These are phyloP conservation scores for Phytophthora gonapodyides DNA, from an alignment of 352 stramenopile species.

Conservation along the genomic window DNA sequence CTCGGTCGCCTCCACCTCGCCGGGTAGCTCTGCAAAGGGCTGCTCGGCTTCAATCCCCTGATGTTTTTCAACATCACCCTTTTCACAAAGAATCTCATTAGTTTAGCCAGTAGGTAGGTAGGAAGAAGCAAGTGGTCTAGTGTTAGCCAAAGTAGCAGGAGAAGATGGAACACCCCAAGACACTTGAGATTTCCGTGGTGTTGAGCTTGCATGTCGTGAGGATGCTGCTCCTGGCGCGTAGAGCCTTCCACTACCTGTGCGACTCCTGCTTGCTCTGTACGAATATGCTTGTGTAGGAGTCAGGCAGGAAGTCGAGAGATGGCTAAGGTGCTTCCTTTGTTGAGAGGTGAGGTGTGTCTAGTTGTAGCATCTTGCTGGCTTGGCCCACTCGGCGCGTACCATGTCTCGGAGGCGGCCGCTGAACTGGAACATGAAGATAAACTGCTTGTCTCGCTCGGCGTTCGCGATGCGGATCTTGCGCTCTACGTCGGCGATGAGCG, in stretches of 20 bases:
- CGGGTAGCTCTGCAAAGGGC: slow-evolving; percentile 13
- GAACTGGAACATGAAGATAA: slow-evolving; percentile 73
- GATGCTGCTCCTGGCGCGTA: too few species aligned
- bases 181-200: too few species aligned
- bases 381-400: slow-evolving; percentile 38
- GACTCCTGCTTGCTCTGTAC: too few species aligned
- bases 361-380: slow-evolving; percentile 16
- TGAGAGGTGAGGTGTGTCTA: slow-evolving; percentile 5
- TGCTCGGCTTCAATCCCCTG: slow-evolving; percentile 31
- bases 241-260: too few species aligned
- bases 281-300: too few species aligned
- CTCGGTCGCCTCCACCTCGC: slow-evolving; percentile 61
- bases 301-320: too few species aligned
- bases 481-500: slow-evolving; percentile 43
- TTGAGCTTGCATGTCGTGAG: too few species aligned
- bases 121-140: too few species aligned
- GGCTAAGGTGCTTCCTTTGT: too few species aligned
- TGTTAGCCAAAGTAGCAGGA: too few species aligned
- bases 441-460: slow-evolving; percentile 56
- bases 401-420: slow-evolving; percentile 44
- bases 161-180: too few species aligned
- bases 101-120: background rate
- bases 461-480: slow-evolving; percentile 35
- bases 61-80: slow-evolving; percentile 53
- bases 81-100: slow-evolving; percentile 33